Evolutionary conservation across 345 rosid genomes (phyloP), one percentile per base, ranked within the genome.

Genomic region (Rhizophora apiculata): DNA sequence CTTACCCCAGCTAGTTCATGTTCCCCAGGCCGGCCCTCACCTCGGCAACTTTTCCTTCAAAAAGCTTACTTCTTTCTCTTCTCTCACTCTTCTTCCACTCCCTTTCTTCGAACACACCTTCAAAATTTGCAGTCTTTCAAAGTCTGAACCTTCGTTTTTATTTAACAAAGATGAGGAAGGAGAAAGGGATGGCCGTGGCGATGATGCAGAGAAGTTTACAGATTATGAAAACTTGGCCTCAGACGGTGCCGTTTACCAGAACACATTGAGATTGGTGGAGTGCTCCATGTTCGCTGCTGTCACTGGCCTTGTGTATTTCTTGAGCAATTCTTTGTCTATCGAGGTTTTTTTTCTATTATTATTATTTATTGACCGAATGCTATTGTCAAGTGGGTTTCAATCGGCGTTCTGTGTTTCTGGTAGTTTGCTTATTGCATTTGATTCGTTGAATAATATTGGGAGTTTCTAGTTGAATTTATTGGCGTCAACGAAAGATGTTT

Each of bases 251-350:
- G 93, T 91, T 65, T 89, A 83, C 72, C 88, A 67, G 79, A 82
- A 80, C 22, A 93, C 98, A 21, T 82, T 89, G 59, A 88, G 98
- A 81, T 72, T 94, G 77, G 97, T 91, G 37, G 98, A 94, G 69
- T 94, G 98, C 69, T 83, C 97, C 58, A 91, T 94, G 97, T 88
- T 91, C 65, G 97, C 97, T 64, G 92, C 97, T 30, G 87, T 86
- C 39, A 84, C 96, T 22, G 96, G 96, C 7, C 88, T 94, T 2
- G 86, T 88, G 60, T 94, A 91, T 65, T 88, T 94, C 71, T 84
- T 88, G 86, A 91, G 98, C 90, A 91, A 88, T 79, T 91, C 96
- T 64, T 92, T 94, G 63, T 83, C 91, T 27, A 82, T 94, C 70
- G 98, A 94, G 97, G 98, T 91, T 74, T 22, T 51, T 52, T 63